Evolutionary conservation across 257 asterid genomes (phyloP), one percentile per base, ranked within the genome.

Genomic region (Solanum peruvianum): DNA sequence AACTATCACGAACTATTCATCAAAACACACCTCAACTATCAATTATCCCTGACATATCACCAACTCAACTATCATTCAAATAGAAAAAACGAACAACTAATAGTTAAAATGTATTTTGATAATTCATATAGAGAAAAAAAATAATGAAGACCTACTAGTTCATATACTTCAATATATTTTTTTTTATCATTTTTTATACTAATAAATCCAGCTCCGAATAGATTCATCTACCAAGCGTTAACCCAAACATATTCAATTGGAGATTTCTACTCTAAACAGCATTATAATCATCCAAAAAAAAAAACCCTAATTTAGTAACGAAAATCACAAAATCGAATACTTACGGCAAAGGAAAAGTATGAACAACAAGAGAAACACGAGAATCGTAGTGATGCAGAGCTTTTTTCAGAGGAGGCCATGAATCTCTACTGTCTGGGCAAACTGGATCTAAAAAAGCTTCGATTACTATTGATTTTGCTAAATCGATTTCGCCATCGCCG

Each of bases 401-500:
- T 69, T 88, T 78, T 71, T 92, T 94, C 21, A 97, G 96, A 20
- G 96, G 98, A 29, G 93, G 94, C 99, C 99, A 95, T 9, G 99
- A 90, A 90, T 94, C 98, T 33, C 97, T 88, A 89, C 93, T 92
- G 37, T 97, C 98, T 2, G 99, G 98, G 92, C 98, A 97, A 31
- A 97, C 95, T 67, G 99, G 98, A 89, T 95, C 99, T 5, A 95
- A 85, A 75, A 97, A 97, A 5, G 98, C 98, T 91, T 97, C 99
- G 60, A 97, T 92, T 20, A 92, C 13, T 1, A 95, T 88, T 35
- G 94, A 86, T 4, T 78, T 89, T 60, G 62, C 72, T 85, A 56
- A 47, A 41, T 84, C 88, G 15, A 88, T 4, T 18, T 86, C 84
- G 15, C 83, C 77, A n/a, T 86, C 87, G 20, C 58, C 60, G 60